Conservation (phyloP, 2,329 filamentous ascomycete genomes). For the Helotiales sp. region DNA sequence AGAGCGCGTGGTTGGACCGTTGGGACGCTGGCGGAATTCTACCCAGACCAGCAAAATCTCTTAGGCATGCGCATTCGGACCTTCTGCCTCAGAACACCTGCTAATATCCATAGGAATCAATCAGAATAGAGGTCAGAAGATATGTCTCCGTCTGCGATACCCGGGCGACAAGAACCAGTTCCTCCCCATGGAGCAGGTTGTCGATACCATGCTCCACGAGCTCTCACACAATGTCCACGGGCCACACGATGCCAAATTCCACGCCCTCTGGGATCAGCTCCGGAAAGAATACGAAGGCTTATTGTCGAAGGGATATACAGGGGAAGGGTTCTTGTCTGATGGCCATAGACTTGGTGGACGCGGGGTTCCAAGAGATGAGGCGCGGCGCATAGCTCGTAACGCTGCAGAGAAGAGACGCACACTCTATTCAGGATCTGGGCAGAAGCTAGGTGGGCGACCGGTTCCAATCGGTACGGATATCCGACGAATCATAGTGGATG, state of each 20-base stretch:
- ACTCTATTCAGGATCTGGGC: conserved; percentile 66
- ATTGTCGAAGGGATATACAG: conserved; percentile 81
- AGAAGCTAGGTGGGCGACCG: conserved; percentile 70
- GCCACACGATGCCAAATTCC: conserved; percentile 81
- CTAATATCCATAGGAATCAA: conserved; percentile 66
- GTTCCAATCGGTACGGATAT: conserved; percentile 68
- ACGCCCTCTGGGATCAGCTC: conserved; percentile 86
- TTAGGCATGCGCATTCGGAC: conserved; percentile 57
- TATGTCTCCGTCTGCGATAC: conserved; percentile 82
- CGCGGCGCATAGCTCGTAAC: conserved; percentile 72
- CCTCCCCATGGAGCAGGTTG: conserved; percentile 76
- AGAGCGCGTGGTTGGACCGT: conserved; percentile 83
- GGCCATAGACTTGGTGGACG: conserved; percentile 76
- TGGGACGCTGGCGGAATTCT: conserved; percentile 80
- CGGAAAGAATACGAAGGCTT: conserved; percentile 83
- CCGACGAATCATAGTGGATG: conserved; percentile 72
- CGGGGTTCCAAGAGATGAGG: conserved; percentile 71
- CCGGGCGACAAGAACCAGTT: conserved; percentile 77
- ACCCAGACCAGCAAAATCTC: conserved; percentile 74
- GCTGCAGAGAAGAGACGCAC: conserved; percentile 73
- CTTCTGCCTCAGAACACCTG: too few relatives aligned
- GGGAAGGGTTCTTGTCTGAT: conserved; percentile 82
- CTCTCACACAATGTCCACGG: conserved; percentile 86
- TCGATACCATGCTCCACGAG: conserved; percentile 94
- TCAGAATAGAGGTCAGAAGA: conserved; percentile 74